Evolutionary conservation across 2,329 filamentous ascomycete species (phyloP).

Genomic region (Diaporthe nobilis): DNA sequence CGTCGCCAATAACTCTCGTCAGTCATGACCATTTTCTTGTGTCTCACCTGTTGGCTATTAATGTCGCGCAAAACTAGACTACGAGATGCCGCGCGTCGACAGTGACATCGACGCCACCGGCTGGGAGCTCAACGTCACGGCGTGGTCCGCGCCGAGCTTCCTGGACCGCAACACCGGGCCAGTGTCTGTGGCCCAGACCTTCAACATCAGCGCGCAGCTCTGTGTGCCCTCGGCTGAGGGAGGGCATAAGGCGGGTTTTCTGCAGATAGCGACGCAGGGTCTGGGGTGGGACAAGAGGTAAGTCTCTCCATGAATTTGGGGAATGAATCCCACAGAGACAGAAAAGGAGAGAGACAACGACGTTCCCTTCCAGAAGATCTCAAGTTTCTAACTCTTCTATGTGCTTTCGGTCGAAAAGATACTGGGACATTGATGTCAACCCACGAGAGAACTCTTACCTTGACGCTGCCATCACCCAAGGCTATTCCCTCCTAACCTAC

Average conservation of each 20-base stretch:
- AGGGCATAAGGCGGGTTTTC: conserved; percentile 42
- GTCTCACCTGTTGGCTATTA: not conserved
- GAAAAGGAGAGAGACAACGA: not conserved
- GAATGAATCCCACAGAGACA: not conserved
- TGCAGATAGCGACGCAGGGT: conserved; percentile 60
- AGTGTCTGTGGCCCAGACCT: conserved; percentile 41
- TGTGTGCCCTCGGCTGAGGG: conserved; percentile 43
- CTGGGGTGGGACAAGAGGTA: conserved; percentile 64
- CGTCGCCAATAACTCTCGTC: conserved; percentile 34
- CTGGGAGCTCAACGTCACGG: conserved; percentile 46
- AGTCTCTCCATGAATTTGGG: conserved; percentile 39
- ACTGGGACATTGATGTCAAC: conserved; percentile 52
- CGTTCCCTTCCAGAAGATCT: not conserved
- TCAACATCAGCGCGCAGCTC: conserved; percentile 46
- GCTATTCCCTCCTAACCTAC: conserved; percentile 57
- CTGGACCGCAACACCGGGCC: conserved; percentile 38
- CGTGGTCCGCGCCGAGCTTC: conserved; percentile 41
- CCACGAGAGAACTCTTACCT: conserved; percentile 54
- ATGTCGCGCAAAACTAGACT: conserved; percentile 26
- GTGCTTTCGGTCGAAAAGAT: conserved; percentile 43
- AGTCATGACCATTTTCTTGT: conserved; percentile 1
- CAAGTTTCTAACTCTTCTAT: not conserved
- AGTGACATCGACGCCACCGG: conserved; percentile 47
- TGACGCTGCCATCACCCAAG: conserved; percentile 51
- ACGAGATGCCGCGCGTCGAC: conserved; percentile 46